Base-by-base conservation (phyloP, 2,329 filamentous ascomycete genomes). In the Colletotrichum sp. region DNA sequence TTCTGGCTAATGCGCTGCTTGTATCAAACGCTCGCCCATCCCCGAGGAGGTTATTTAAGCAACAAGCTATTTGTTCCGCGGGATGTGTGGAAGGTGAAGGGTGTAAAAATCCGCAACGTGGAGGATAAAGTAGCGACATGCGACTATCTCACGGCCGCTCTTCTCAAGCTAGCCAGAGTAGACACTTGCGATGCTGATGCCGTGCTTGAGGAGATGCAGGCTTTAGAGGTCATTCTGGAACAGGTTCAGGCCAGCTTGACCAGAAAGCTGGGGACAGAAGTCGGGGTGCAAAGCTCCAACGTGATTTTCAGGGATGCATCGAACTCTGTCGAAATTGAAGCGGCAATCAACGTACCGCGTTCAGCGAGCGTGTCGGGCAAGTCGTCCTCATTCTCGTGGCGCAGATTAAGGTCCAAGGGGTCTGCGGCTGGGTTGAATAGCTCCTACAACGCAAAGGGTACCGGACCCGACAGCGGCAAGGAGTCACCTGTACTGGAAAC, bases 1-100 rank as follows among this genome's bases (percentile, higher is more conserved):
- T 99, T 98, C 84, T 99, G 97, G 97, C 89, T 99, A 60, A 98
- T 99, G 95, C 93, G 97, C 71, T 96, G 95, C 77, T 89, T 99
- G 30, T 98, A 97, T 82, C 95, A 98, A 83, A 98, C 96, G 0
- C 92, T 99, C 60, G 94, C 94, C 21, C 96, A 99, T 81, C 95
- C 96, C 4, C 93, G 95, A 28, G 97, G 97, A 49, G 97, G 96
- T 18, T 99, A 98, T 82, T 83, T 99, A 24, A 98, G 96, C 69
- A 96, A 93, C 26, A 96, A 96, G 80, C 90, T 99, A 0, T 99
- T 99, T 82, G 91, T 99, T 7, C 96, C 97, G 8, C 92, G 95
- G 68, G 96, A 99, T 82, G 95, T 97, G 5, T 99, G 97, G 97
- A 92, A 93, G 72, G 96, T 98, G 9, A 96, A 96, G 82, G 96